Percentiles rank a stretch among this genome's conserved stretches.
Conservation (phyloP, 768 basidiomycete genomes). For the Amanita fuliginea region DNA sequence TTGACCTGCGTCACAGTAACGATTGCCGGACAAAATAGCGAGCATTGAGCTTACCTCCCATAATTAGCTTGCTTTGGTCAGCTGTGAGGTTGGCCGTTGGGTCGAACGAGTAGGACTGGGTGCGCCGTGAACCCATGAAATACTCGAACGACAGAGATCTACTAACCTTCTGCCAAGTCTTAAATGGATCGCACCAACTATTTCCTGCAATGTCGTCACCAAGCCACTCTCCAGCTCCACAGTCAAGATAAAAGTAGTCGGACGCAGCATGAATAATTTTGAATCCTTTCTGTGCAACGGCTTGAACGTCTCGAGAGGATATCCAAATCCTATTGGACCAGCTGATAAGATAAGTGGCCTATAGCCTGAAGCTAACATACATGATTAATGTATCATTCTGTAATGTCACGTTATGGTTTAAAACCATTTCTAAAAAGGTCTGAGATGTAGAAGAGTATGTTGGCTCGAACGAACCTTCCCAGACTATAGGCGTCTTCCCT, state of each 20-base stretch:
- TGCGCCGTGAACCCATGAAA: neutral
- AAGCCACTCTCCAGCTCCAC: conserved; percentile 64
- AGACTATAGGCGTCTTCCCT: conserved; percentile 72
- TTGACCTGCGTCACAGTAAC: conserved; percentile 28
- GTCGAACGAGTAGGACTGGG: conserved; percentile 56
- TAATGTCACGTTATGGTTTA: conserved; percentile 34
- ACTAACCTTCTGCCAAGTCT: conserved; percentile 63
- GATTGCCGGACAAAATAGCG: neutral
- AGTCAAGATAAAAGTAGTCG: conserved; percentile 80
- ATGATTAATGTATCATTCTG: conserved; percentile 43
- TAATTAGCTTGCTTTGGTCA: conserved; percentile 40
- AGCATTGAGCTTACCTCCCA: conserved; percentile 43
- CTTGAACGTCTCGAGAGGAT: conserved; percentile 43
- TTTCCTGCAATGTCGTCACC: conserved; percentile 36
- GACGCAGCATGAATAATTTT: conserved; percentile 57
- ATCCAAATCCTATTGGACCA: conserved; percentile 44
- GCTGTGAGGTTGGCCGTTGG: conserved; percentile 47
- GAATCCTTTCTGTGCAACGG: conserved; percentile 48
- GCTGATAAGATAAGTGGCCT: neutral
- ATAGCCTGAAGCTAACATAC: conserved; percentile 23
- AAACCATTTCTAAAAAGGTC: conserved; percentile 48
- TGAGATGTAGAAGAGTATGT: neutral
- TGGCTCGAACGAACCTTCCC: conserved; percentile 42
- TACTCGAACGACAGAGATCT: neutral
- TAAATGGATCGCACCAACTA: conserved; percentile 74